Percentiles rank a stretch among this genome's conserved stretches.
phyloP scores from a whole-genome alignment of 2,329 filamentous ascomycete species.

The Fusarium vanettenii region DNA sequence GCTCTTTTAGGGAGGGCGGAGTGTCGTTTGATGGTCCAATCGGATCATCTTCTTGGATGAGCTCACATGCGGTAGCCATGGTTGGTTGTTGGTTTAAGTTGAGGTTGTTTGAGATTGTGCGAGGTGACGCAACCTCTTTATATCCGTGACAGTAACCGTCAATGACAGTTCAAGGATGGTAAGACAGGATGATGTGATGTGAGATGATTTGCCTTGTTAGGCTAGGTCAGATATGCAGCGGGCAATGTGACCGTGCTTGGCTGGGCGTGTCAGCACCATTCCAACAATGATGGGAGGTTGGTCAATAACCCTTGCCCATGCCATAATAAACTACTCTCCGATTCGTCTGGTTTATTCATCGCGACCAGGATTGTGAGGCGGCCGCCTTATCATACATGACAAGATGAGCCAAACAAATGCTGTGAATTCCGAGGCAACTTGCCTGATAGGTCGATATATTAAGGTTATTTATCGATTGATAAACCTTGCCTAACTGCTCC shows the following conservation, averaged over 20 bases:
- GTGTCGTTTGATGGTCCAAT: conserved; percentile 7
- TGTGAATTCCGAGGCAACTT: background rate
- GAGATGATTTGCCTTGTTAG: background rate
- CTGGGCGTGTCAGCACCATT: background rate
- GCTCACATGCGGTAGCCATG: conserved; percentile 8
- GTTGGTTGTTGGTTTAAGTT: background rate
- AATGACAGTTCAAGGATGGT: background rate
- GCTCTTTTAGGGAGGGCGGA: background rate
- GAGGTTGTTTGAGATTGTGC: background rate
- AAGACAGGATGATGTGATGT: background rate
- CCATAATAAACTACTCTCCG: too few species aligned
- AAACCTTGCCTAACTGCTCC: background rate
- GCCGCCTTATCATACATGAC: background rate
- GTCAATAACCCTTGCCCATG: background rate
- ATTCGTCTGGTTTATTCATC: background rate
- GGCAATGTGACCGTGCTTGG: background rate
- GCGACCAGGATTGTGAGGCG: background rate
- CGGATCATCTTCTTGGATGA: background rate
- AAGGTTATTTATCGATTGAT: background rate
- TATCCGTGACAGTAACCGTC: background rate
- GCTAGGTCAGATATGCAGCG: background rate
- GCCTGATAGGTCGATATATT: background rate
- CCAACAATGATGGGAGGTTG: background rate
- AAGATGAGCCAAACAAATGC: background rate
- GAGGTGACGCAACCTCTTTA: background rate